Conservation (phyloP, 805 yeast species). For the Kluyveromyces siamensis region DNA sequence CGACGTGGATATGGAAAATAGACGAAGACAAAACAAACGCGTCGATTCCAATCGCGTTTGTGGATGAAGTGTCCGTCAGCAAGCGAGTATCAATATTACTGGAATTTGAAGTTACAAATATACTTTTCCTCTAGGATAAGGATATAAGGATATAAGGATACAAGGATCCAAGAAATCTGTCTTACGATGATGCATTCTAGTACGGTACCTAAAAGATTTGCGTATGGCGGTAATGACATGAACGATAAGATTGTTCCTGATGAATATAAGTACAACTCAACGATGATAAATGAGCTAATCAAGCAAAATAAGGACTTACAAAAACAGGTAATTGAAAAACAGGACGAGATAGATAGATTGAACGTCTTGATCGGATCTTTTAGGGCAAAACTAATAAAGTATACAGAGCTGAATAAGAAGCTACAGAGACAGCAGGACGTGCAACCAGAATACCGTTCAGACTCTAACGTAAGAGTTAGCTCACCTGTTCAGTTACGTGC, state of each 20-base stretch:
- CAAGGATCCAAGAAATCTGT: not conserved
- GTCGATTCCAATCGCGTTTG: not conserved
- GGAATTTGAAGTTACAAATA: not conserved
- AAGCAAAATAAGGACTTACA: conserved; percentile 30
- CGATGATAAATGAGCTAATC: conserved; percentile 31
- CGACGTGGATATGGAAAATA: not conserved
- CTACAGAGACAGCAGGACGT: conserved; percentile 8
- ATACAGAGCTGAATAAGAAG: conserved; percentile 25
- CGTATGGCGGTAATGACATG: not conserved
- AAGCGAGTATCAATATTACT: not conserved
- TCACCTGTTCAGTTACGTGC: not conserved
- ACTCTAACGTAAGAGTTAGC: not conserved
- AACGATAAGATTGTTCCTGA: conserved; percentile 25
- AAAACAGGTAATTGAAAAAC: conserved; percentile 24
- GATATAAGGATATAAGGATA: too few species aligned
- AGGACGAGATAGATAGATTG: conserved; percentile 24
- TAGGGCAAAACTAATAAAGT: conserved; percentile 29
- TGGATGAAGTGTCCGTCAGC: not conserved
- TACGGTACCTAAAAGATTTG: not conserved
- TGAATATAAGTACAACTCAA: conserved; percentile 29
- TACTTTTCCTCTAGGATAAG: not conserved
- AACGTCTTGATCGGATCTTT: conserved; percentile 26
- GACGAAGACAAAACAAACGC: not conserved
- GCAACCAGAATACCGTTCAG: not conserved
- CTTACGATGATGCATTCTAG: not conserved